Evolutionary conservation across 2,329 filamentous ascomycete species (phyloP).

Genomic region (Sporothrix luriei): DNA sequence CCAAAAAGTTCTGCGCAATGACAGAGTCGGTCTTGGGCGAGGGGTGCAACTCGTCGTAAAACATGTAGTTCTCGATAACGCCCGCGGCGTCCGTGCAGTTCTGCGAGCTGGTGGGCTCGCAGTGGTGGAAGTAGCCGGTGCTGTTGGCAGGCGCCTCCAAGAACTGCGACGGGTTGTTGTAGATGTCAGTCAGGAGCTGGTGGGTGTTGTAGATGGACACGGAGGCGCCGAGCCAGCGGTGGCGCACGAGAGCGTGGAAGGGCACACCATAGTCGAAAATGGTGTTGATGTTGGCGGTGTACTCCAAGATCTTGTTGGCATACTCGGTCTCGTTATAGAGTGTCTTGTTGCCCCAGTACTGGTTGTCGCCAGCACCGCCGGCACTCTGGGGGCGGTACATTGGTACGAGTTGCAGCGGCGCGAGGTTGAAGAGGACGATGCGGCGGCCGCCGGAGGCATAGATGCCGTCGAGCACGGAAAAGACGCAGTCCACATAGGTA

Average conservation of each 20-base stretch:
- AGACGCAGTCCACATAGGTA: slow-evolving; percentile 70
- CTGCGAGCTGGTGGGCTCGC: slow-evolving; percentile 43
- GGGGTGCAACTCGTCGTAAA: slow-evolving; percentile 74
- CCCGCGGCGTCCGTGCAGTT: slow-evolving; percentile 47
- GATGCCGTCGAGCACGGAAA: slow-evolving; percentile 58
- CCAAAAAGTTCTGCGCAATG: slow-evolving; percentile 44
- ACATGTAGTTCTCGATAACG: slow-evolving; percentile 64
- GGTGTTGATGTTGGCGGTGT: slow-evolving; percentile 54
- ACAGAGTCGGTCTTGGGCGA: slow-evolving; percentile 56
- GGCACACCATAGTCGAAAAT: slow-evolving; percentile 55
- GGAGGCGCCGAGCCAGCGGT: slow-evolving; percentile 59
- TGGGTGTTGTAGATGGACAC: slow-evolving; percentile 71
- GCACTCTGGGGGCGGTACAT: slow-evolving; percentile 59
- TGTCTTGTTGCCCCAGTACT: slow-evolving; percentile 53
- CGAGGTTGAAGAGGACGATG: slow-evolving; percentile 72
- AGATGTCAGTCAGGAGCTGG: slow-evolving; percentile 65
- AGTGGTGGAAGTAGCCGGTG: slow-evolving; percentile 60
- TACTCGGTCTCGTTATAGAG: slow-evolving; percentile 53
- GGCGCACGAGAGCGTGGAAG: slow-evolving; percentile 48
- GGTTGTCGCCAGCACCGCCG: slow-evolving; percentile 48
- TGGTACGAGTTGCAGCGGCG: slow-evolving; percentile 68
- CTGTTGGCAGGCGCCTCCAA: slow-evolving; percentile 66
- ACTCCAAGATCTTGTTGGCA: slow-evolving; percentile 53
- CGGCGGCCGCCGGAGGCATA: slow-evolving; percentile 68
- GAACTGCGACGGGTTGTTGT: slow-evolving; percentile 61